Evolutionary conservation across 2,329 filamentous ascomycete species (phyloP), one percentile per base, ranked within the genome.

Genomic region (Ophiocordyceps polyrhachis-furcata): DNA sequence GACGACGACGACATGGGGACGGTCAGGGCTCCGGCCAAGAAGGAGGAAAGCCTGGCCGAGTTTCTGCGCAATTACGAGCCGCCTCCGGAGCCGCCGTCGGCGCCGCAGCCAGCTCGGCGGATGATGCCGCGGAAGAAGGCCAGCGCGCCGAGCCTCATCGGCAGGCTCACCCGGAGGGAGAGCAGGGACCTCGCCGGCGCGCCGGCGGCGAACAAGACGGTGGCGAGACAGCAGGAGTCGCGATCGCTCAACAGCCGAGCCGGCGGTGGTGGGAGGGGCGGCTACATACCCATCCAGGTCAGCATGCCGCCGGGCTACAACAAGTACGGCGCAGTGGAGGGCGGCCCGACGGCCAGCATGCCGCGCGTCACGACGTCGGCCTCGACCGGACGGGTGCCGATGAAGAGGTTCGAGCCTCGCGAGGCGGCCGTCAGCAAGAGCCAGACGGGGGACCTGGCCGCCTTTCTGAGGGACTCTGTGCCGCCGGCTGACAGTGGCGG

Each of bases 11-110:
- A 60, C 3, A 57, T 55, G 20, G 49, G 75, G 28, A 54, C 60
- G 35, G 52, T 64, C 55, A 55, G 63, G 46, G 51, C 56, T 23
- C 58, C 62, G 13, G 55, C 54, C 4, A 67, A 67, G 49, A 64
- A 70, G 49, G 76, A 82, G 55, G 80, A 87, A 60, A 81, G 76
- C 49, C 59, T 88, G 43, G 74, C 81, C 29, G 83, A 88, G 50
- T 88, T 88, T 55, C 59, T 88, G 38, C 74, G 72, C 48, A 83
- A 75, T 58, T 79, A 73, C 47, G 71, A 80, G 37, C 82, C 83
- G 6, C 80, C 81, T 0, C 63, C 69, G 1, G 66, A 71, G 49
- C 65, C 71, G 3, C 54, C 65, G 0, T 51, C 56, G 0, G 55
- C 58, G 21, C 51, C 5, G 32, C 32, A 9, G 15, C 15, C 55